Evolutionary conservation across 352 stramenopile genomes (phyloP), one percentile per base, ranked within the genome.

Genomic region (Pythium periplocum): DNA sequence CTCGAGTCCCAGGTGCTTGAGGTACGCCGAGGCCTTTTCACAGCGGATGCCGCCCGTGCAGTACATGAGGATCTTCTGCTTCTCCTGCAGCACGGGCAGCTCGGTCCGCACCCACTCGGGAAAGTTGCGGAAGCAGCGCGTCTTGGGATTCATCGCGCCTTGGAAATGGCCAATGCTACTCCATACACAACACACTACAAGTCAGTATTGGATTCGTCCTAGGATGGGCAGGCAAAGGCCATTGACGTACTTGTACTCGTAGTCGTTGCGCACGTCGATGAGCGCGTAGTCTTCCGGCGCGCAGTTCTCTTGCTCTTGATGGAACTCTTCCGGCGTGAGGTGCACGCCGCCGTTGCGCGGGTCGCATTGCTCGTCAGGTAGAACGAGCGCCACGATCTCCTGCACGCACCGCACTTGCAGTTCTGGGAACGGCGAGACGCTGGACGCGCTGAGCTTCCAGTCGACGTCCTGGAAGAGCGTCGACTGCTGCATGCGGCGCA

Each of bases 31-130:
- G 9, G 83, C 83, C 57, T 94, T 94, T 57, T 94, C 83, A 33
- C 83, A 93, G 10, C 83, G 83, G 46, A 93, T 85, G 55, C 83
- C 83, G 35, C 83, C 83, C 0, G 83, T 93, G 68, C 83, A 93
- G 61, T 91, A 93, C 83, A 94, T 91, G 68, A 94, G 67, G 55
- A 94, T 82, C 53, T 83, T 83, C 46, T 81, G 64, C 48, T 90
- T 87, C 49, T 74, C 53, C 55, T 85, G 64, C 26, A 94, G 56
- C 39, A 55, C 59, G 2, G 78, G 71, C 4, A 94, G 62, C 51
- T 87, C 56, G 4, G 70, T 53, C 31, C 69, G 69, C 44, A 78
- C 79, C 75, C 73, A 90, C 10, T 83, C 63, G 1, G 83, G 83
- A 51, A 94, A 94, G 45, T 87, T 75, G 2, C 79, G 74, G 53